Evolutionary conservation across 2,329 filamentous ascomycete species (phyloP).

Genomic region (Clarireedia hainanense): DNA sequence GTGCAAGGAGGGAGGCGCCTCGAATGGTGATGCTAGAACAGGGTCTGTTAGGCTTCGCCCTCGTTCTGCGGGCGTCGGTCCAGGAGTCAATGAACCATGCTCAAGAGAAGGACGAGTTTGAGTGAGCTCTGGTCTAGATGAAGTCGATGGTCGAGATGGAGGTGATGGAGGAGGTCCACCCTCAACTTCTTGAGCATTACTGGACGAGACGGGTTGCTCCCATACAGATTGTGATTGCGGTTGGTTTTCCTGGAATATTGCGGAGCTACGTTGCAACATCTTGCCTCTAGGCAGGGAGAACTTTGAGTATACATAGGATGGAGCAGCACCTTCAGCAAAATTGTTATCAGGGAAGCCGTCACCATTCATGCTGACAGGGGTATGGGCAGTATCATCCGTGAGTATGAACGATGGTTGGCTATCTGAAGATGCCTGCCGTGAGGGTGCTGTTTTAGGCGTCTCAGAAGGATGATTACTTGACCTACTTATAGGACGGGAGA

Average conservation of each 20-base stretch:
- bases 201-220: slow-evolving; percentile 43
- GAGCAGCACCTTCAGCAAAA: slow-evolving; percentile 41
- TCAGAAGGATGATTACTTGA: slow-evolving; percentile 39
- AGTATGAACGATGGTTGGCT: slow-evolving; percentile 56
- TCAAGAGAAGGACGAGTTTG: slow-evolving; percentile 39
- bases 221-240: slow-evolving; percentile 48
- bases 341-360: slow-evolving; percentile 54
- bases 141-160: slow-evolving; percentile 52
- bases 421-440: slow-evolving; percentile 57
- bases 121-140: slow-evolving; percentile 30
- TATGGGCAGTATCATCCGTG: slow-evolving; percentile 57
- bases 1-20: slow-evolving; percentile 15
- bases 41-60: slow-evolving; percentile 38
- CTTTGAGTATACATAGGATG: slow-evolving; percentile 81
- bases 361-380: slow-evolving; percentile 65
- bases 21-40: slow-evolving; percentile 25
- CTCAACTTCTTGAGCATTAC: slow-evolving; percentile 37
- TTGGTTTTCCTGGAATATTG: slow-evolving; percentile 47
- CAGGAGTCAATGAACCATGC: slow-evolving; percentile 39
- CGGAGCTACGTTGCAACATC: slow-evolving; percentile 60
- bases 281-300: slow-evolving; percentile 80
- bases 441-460: slow-evolving; percentile 46
- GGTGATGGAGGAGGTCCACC: slow-evolving; percentile 51
- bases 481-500: slow-evolving; percentile 81
- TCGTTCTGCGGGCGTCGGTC: slow-evolving; percentile 35